These are phyloP conservation scores for Daldinia sp. DNA, from an alignment of 2,329 filamentous ascomycete genomes.

Conservation along the genomic window DNA sequence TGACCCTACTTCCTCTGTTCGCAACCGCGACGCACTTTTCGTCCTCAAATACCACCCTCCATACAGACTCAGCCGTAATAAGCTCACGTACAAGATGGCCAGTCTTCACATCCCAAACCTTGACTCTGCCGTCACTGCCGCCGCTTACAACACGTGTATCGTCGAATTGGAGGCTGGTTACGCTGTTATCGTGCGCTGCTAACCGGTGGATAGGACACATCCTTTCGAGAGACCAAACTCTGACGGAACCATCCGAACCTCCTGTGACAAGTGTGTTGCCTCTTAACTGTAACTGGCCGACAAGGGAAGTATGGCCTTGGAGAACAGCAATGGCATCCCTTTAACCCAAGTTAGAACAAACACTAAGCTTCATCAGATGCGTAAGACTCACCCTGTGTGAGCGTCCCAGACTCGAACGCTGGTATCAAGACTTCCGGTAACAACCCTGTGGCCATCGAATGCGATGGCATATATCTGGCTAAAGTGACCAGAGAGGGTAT, in stretches of 20 bases:
- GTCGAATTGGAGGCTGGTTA: constrained; percentile 97
- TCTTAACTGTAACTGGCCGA: constrained; percentile 95
- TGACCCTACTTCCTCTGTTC: constrained; percentile 81
- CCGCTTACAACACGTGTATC: constrained; percentile 94
- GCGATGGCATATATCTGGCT: constrained; percentile 99
- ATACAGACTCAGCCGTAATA: constrained; percentile 91
- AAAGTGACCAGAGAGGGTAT: constrained; percentile 92
- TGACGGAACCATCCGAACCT: constrained; percentile 92
- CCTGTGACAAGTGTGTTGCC: constrained; percentile 95
- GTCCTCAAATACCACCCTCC: constrained; percentile 97
- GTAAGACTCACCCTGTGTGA: constrained; percentile 73
- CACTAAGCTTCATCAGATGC: not conserved
- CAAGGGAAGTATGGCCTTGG: constrained; percentile 95
- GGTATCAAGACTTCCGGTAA: constrained; percentile 94
- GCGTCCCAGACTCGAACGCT: constrained; percentile 98
- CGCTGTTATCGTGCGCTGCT: constrained; percentile 97
- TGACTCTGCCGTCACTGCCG: constrained; percentile 95
- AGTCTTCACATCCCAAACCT: constrained; percentile 96
- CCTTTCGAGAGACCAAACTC: constrained; percentile 92
- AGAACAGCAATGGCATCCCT: constrained; percentile 87
- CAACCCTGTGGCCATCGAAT: constrained; percentile 92
- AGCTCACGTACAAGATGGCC: constrained; percentile 91
- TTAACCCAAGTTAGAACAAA: constrained; percentile 42
- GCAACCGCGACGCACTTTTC: constrained; percentile 98
- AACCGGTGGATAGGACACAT: constrained; percentile 93